Evolutionary conservation across 2,329 filamentous ascomycete species (phyloP), one percentile per base, ranked within the genome.

Genomic region (Xylaria sp.): DNA sequence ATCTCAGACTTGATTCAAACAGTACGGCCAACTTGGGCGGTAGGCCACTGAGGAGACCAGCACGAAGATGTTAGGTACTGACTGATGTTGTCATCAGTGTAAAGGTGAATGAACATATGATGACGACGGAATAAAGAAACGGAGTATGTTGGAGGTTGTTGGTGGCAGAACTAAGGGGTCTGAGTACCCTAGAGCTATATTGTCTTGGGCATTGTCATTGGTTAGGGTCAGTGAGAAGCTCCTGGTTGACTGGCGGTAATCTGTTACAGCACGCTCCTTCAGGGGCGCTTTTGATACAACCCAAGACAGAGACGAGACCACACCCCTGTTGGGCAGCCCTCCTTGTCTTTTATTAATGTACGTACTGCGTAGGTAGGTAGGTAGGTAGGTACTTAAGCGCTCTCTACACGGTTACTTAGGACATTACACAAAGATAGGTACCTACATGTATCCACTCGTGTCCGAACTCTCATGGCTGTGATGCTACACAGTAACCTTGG

Each of bases 241-340:
- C 61, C 58, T 63, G 62, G 36, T 55, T 47, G 44, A 22, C 54
- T 49, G 56, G 66, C 61, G 68, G 67, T 70, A 67, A 64, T 71
- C 68, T 64, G 78, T 79, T 75, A 73, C 78, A 79, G 76, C 60
- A 63, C 72, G 78, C 80, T 80, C 80, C 79, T 78, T 74, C 78
- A 75, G 75, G 77, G 76, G 65, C 53, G 69, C 64, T 73, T 76
- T 76, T 76, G 73, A 79, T 76, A 78, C 72, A 73, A 62, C 62
- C 68, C 66, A 72, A 76, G 75, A 75, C 74, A 72, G 27, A 59
- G 44, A 36, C 63, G 63, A 68, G 66, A 66, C 65, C 33, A n/a
- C 3, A 15, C 53, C 42, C 49, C 55, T 49, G 57, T 44, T 33
- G 13, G 25, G 27, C 13, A 45, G 17, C n/a, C 42, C 2, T 20